Evolutionary conservation across 768 basidiomycete genomes (phyloP), one percentile per base, ranked within the genome.

Genomic region (Leccinum subtestaceum): DNA sequence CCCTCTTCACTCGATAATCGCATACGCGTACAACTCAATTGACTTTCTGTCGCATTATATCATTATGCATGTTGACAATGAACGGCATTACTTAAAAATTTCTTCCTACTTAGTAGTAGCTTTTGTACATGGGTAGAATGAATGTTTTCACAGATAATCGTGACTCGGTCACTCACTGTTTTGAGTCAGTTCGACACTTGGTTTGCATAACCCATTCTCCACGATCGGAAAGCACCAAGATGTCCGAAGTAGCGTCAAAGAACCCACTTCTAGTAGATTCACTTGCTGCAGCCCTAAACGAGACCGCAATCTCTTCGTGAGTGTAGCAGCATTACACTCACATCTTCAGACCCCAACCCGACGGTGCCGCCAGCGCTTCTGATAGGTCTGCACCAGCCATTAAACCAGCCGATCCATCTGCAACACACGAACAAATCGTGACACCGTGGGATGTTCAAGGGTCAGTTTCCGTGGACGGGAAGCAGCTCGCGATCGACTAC

Each of bases 401-500:
- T 55, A 75, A 75, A 50, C 73, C 76, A 25, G 72, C 66, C 11
- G 63, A 71, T 48, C 67, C 69, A 0, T 54, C 72, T 4, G 51
- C 60, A 9, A 65, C 70, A 0, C 79, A 81, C 54, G 85, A 81
- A 17, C 95, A 98, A 72, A 80, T 94, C 55, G 88, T 99, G 48
- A 98, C 97, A 0, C 97, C 97, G 15, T 99, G 97, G 92, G 94
- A 98, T 64, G 97, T 98, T 7, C 89, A 96, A 65, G 97, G 96
- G 53, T 88, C 86, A 29, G 88, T 97, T 10, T 84, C 91, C 5
- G 81, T 77, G 21, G 93, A 97, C 66, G 97, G 97, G 56, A 88
- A 90, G 68, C 88, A 97, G 76, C 87, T 87, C 56, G 94, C 85
- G 53, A 98, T 98, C 74, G 92, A 99, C 76, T 99, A 99, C 67